A percentile compares a stretch with the other conserved stretches of the same genome.
These are phyloP conservation scores for Entoloma clypeatum DNA, from an alignment of 1,284 basidiomycete genomes.

Conservation along the genomic window DNA sequence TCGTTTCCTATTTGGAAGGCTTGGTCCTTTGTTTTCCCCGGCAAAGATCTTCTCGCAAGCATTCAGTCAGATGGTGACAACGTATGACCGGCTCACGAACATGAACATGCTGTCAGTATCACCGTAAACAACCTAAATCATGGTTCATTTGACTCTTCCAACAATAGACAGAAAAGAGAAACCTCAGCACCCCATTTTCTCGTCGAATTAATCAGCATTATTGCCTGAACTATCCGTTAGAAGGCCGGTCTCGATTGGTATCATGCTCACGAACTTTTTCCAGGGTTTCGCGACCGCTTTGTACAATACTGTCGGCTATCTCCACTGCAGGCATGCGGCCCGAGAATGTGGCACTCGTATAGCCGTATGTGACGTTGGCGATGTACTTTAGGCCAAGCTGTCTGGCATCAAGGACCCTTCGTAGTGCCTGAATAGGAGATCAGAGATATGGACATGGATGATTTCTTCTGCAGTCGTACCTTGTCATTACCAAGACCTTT, in stretches of 20 bases:
- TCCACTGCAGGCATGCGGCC: constrained; percentile 98
- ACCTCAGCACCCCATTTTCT: constrained; percentile 84
- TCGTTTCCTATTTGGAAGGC: constrained; percentile 92
- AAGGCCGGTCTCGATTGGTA: background rate
- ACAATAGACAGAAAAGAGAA: constrained; percentile 2
- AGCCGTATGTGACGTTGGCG: constrained; percentile 92
- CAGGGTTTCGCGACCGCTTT: constrained; percentile 91
- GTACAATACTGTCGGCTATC: constrained; percentile 97
- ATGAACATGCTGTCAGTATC: constrained; percentile 97
- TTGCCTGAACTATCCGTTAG: too few relatives aligned
- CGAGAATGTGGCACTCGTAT: constrained; percentile 90
- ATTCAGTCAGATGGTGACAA: background rate
- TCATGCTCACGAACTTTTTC: constrained; percentile 85
- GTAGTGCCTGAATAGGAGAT: constrained; percentile 53
- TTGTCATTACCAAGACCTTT: constrained; percentile 77
- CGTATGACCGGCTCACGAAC: constrained; percentile 21
- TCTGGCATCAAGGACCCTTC: constrained; percentile 77
- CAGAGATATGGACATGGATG: constrained; percentile 2
- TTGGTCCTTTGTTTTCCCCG: constrained; percentile 87
- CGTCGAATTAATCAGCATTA: constrained; percentile 74
- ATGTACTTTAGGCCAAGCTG: constrained; percentile 88
- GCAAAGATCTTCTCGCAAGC: constrained; percentile 51
- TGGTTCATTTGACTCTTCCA: background rate
- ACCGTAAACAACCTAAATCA: constrained; percentile 79
- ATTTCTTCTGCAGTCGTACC: constrained; percentile 36